These are phyloP conservation scores for Quillaja saponaria DNA, from an alignment of 306 rosid species.

Conservation along the genomic window DNA sequence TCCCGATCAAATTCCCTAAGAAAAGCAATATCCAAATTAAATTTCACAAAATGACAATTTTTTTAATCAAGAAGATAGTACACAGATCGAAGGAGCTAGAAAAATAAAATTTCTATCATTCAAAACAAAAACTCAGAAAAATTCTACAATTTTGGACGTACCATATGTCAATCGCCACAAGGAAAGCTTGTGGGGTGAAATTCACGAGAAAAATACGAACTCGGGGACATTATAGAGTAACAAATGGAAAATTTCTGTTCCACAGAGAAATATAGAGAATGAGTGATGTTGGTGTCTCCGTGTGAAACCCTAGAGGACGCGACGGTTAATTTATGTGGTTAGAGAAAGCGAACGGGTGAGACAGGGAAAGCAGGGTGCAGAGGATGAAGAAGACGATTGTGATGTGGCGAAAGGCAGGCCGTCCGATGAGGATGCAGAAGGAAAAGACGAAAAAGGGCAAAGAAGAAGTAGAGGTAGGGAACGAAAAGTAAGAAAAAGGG, in stretches of 20 bases:
- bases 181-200: conserved; percentile 27
- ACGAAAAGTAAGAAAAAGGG: conserved; percentile 25
- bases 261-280: conserved; percentile 15
- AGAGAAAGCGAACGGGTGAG: conserved; percentile 27
- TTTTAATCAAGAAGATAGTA: conserved; percentile 8
- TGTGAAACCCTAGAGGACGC: conserved; percentile 63
- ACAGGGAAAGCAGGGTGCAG: conserved; percentile 36
- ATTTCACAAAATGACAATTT: background rate
- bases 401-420: conserved; percentile 64
- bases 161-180: conserved; percentile 50
- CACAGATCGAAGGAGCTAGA: background rate
- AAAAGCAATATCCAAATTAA: conserved; percentile 26
- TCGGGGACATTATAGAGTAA: background rate
- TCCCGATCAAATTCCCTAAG: conserved; percentile 49
- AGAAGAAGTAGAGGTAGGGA: conserved; percentile 35
- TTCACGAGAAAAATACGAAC: conserved; percentile 21
- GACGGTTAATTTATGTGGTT: conserved; percentile 38
- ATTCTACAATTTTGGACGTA: conserved; percentile 4
- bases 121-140: background rate
- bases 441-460: conserved; percentile 68
- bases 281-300: background rate
- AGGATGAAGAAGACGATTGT: conserved; percentile 54
- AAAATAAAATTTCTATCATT: background rate
- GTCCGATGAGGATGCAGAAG: conserved; percentile 47
- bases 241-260: background rate